Conservation (phyloP, 441 rosid genomes). For the Biscutella auriculata region DNA sequence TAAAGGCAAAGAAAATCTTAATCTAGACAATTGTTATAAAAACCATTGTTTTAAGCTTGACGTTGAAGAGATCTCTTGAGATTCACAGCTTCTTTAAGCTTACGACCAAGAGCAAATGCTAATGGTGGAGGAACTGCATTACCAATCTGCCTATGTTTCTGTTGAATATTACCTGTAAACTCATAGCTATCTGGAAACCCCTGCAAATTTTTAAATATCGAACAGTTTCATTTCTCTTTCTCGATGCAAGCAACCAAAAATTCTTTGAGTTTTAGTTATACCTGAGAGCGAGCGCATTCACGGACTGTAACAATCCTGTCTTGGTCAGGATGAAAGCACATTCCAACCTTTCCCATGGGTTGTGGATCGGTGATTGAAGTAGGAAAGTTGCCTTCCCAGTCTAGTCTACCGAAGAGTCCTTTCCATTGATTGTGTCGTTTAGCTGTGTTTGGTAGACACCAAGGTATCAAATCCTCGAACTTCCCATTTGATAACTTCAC, state of each 20-base stretch:
- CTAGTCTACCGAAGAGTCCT: conserved; percentile 78
- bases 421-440: conserved; percentile 76
- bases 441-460: conserved; percentile 73
- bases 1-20: too few species aligned
- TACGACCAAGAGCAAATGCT: conserved; percentile 56
- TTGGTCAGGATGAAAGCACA: conserved; percentile 91
- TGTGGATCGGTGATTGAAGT: conserved; percentile 84
- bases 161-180: conserved; percentile 35
- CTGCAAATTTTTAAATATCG: conserved; percentile 16
- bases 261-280: conserved; percentile 19
- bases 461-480: conserved; percentile 53
- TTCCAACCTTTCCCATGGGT: conserved; percentile 88
- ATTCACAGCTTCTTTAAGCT: conserved; percentile 47
- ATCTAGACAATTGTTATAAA: too few species aligned
- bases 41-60: too few species aligned
- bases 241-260: too few species aligned
- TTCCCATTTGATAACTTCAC: conserved; percentile 54
- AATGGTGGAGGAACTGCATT: conserved; percentile 67
- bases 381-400: conserved; percentile 90
- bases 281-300: conserved; percentile 86
- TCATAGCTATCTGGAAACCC: conserved; percentile 52
- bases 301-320: conserved; percentile 78
- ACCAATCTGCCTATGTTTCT: conserved; percentile 59
- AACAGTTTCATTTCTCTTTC: too few species aligned
- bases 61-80: conserved; percentile 10